These are phyloP conservation scores for Skeletonema marinoi DNA, from an alignment of 108 stramenopile species.

Conservation along the genomic window DNA sequence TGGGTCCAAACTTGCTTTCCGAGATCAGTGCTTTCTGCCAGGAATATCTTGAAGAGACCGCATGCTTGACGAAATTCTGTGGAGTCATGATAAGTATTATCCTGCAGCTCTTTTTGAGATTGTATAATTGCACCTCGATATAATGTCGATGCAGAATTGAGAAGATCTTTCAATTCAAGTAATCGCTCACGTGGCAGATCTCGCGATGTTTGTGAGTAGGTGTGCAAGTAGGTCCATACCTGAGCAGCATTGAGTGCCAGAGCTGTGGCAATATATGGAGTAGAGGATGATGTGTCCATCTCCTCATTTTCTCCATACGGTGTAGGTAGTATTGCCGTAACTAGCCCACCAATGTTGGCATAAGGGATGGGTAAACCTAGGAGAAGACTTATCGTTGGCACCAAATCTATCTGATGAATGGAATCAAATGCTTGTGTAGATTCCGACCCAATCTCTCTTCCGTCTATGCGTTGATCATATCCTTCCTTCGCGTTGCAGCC, in stretches of 20 bases:
- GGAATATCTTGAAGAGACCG: conserved; percentile 75
- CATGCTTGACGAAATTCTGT: conserved; percentile 68
- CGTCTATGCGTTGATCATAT: conserved; percentile 20
- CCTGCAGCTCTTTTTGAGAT: conserved; percentile 12
- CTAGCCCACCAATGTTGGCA: conserved; percentile 89
- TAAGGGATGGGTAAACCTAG: conserved; percentile 95
- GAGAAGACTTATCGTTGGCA: conserved; percentile 90
- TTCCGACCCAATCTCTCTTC: conserved; percentile 21
- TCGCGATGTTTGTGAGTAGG: conserved; percentile 71
- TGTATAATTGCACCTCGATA: conserved; percentile 61
- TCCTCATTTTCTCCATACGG: background rate
- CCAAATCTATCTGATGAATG: conserved; percentile 92
- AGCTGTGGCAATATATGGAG: conserved; percentile 57
- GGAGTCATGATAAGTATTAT: conserved; percentile 49
- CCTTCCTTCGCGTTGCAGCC: conserved; percentile 52
- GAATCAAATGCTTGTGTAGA: conserved; percentile 23
- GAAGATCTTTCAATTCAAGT: conserved; percentile 54
- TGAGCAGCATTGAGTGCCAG: conserved; percentile 89
- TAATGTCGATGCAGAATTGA: conserved; percentile 58
- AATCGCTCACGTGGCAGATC: conserved; percentile 58
- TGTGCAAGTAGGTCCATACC: conserved; percentile 79
- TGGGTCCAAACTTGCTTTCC: conserved; percentile 88
- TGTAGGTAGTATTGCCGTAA: conserved; percentile 75
- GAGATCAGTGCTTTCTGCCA: conserved; percentile 70
- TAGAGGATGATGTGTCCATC: conserved; percentile 1